Evolutionary conservation across 257 asterid genomes (phyloP).

Genomic region (Lithospermum erythrorhizon): DNA sequence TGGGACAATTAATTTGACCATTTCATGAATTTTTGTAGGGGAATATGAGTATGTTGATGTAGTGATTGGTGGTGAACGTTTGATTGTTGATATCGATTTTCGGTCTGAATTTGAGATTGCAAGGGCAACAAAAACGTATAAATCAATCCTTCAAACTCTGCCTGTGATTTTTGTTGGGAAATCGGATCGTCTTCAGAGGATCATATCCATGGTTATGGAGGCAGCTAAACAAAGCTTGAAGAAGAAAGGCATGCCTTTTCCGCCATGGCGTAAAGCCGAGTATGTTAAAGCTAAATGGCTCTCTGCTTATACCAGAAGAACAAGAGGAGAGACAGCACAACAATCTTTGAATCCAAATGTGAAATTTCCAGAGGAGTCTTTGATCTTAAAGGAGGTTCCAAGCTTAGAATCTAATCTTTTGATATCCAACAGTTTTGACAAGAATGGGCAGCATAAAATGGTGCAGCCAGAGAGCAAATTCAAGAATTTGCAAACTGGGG

Average conservation of each 20-base stretch:
- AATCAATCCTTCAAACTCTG: slow-evolving; percentile 41
- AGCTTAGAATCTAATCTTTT: slow-evolving; percentile 8
- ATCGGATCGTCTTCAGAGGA: slow-evolving; percentile 68
- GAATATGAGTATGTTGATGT: slow-evolving; percentile 76
- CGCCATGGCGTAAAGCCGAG: slow-evolving; percentile 84
- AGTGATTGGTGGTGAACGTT: slow-evolving; percentile 40
- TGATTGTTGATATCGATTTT: slow-evolving; percentile 75
- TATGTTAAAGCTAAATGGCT: slow-evolving; percentile 86
- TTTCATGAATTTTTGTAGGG: slow-evolving; percentile 26
- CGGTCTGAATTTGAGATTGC: slow-evolving; percentile 84
- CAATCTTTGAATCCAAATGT: background rate
- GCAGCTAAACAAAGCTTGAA: slow-evolving; percentile 70
- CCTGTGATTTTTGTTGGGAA: slow-evolving; percentile 66
- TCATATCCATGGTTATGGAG: slow-evolving; percentile 47
- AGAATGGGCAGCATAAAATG: slow-evolving; percentile 6
- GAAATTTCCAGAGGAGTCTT: slow-evolving; percentile 4
- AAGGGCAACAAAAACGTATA: slow-evolving; percentile 68
- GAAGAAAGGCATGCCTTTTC: slow-evolving; percentile 83
- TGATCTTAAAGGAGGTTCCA: slow-evolving; percentile 1
- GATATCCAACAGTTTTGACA: slow-evolving; percentile 17
- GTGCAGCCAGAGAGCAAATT: slow-evolving; percentile 36
- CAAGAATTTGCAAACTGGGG: slow-evolving; percentile 19
- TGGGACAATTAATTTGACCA: background rate
- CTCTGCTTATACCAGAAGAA: slow-evolving; percentile 42
- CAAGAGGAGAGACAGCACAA: background rate